phyloP scores from a whole-genome alignment of 2,329 filamentous ascomycete genomes.

The Grosmannia clavigera region DNA sequence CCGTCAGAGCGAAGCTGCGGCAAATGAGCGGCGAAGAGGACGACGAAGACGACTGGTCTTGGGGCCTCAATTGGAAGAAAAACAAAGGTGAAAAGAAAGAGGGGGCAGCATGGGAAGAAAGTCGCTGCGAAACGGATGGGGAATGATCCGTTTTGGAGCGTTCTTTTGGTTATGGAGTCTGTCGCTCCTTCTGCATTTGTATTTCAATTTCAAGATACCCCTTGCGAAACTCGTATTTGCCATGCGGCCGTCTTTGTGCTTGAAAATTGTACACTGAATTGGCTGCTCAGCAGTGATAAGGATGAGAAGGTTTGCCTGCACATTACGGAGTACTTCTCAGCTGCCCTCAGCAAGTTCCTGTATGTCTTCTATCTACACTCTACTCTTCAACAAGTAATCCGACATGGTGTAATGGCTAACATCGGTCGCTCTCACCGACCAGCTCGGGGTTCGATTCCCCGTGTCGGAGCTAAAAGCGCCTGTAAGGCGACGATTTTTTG shows the following conservation, averaged over 20 bases:
- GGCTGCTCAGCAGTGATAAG: too few species aligned
- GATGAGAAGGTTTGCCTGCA: too few species aligned
- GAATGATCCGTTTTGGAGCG: background rate
- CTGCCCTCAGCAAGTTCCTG: background rate
- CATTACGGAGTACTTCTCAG: too few species aligned
- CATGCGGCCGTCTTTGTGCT: too few species aligned
- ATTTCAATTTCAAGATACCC: background rate
- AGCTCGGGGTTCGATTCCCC: constrained; percentile 10
- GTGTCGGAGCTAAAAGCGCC: constrained; percentile 4
- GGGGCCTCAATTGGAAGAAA: background rate
- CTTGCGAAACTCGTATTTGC: background rate
- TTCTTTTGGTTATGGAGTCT: background rate
- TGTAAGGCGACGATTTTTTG: background rate
- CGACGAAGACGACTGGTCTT: constrained; percentile 10
- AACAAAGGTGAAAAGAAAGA: background rate
- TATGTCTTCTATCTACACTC: background rate
- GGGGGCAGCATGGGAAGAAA: background rate
- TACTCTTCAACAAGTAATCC: background rate
- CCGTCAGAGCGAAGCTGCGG: constrained; percentile 28
- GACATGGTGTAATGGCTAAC: constrained; percentile 10
- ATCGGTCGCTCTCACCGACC: constrained; percentile 10
- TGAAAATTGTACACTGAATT: too few species aligned
- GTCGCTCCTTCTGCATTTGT: background rate
- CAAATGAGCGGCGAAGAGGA: constrained; percentile 25
- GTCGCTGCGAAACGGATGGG: background rate